Evolutionary conservation across 1,139 yeast genomes (phyloP).

Genomic region (Magnusiomyces suaveolens): DNA sequence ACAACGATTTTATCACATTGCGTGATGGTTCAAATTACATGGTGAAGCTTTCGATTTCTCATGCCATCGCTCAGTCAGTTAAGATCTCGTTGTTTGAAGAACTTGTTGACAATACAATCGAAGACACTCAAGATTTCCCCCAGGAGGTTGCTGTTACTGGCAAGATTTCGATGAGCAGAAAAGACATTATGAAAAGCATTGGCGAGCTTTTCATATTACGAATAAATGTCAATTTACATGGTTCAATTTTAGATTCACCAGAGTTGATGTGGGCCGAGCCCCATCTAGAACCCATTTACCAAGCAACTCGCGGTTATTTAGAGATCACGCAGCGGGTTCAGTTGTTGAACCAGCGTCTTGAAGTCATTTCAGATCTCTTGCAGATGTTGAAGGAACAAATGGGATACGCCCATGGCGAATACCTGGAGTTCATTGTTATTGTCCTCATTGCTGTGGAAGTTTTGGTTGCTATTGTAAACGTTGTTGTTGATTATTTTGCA

Average conservation of each 20-base stretch:
- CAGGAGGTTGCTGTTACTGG: constrained; percentile 92
- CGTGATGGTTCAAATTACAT: constrained; percentile 86
- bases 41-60: constrained; percentile 81
- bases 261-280: constrained; percentile 99
- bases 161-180: constrained; percentile 86
- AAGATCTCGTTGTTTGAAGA: constrained; percentile 92
- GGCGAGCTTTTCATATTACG: constrained; percentile 89
- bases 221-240: constrained; percentile 77
- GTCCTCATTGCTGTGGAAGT: constrained; percentile 91
- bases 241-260: constrained; percentile 90
- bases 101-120: constrained; percentile 88
- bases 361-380: constrained; percentile 82
- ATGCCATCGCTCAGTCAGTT: constrained; percentile 86
- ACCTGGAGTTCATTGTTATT: constrained; percentile 83
- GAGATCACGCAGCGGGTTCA: constrained; percentile 92
- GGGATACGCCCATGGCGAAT: constrained; percentile 81
- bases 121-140: constrained; percentile 93
- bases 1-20: constrained; percentile 86
- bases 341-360: constrained; percentile 77
- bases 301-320: constrained; percentile 87
- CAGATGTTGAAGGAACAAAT: constrained; percentile 95
- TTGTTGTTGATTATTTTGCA: constrained; percentile 9
- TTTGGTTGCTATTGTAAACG: constrained; percentile 70
- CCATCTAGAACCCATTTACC: constrained; percentile 91
- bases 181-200: constrained; percentile 90